Evolutionary conservation across 441 rosid species (phyloP), one percentile per base, ranked within the genome.

Genomic region (Iberis amara): DNA sequence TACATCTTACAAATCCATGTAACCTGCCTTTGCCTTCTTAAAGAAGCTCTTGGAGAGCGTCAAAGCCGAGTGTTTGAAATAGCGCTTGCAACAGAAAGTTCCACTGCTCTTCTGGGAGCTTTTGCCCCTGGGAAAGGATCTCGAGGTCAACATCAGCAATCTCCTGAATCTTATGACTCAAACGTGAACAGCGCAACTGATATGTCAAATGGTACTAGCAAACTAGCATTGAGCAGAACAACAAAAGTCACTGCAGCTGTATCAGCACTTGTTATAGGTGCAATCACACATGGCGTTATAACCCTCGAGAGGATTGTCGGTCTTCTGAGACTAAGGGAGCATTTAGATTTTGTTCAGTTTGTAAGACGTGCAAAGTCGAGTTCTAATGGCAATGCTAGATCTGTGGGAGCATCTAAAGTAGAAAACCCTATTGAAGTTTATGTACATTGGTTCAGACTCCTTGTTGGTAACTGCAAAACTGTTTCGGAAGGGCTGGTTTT

Each of bases 21-120:
- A 67, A 79, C 68, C 45, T 94, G 94, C 71, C 69, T 94, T 37
- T 78, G 83, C 66, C 81, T 94, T 47, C 88, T 94, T 7, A 90
- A 81, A 76, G 99, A 90, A 70, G 95, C 92, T 59, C 85, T 94
- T 69, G 99, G 98, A 61, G 98, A 90, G 67, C 98, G 96, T 65
- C 97, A 90, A 62, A 81, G 88, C 70, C 81, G 89, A 59, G 96
- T 78, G 57, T 87, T 90, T 73, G 99, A 94, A 80, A 78, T 94
- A 65, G 98, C 98, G 68, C 89, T 90, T 66, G 98, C 92, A 35
- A 77, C 85, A 26, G 99, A 94, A 75, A 89, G 92, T 59, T 83
- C 87, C 47, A 59, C 90, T 65, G 85, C 89, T 53, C 89, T 94
- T 65, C 68, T 88, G 60, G 70, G 65, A 69, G 86, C 69, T 32